Evolutionary conservation across 805 yeast genomes (phyloP), one percentile per base, ranked within the genome.

Genomic region (Kodamaea kaohsiungensis): DNA sequence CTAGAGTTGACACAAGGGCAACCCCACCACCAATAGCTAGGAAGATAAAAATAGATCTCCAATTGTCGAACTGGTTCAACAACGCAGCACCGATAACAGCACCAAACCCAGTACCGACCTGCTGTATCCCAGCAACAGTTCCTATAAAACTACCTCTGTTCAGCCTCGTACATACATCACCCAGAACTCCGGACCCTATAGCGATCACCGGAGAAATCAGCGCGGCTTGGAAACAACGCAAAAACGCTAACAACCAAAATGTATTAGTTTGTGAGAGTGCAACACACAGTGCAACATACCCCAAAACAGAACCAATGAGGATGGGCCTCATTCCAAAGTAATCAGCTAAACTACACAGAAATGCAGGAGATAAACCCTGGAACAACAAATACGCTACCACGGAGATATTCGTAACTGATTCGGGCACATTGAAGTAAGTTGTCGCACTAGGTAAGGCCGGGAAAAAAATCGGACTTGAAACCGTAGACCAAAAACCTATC

Each of bases 11-110:
- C 0, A 72, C 1, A 1, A 79, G 54, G 1, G 83, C 73, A 1
- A 67, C 58, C 2, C 86, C 87, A 25, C 87, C 81, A 5, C 87
- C 83, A 30, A 87, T 83, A 0, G 88, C 84, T 50, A 89, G 68
- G 59, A 91, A 88, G 82, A 90, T 83, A 61, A 88, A 88, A n/a
- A 86, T 81, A 0, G 91, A 82, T 60, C 93, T 76, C 97, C 97
- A 91, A 9, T 62, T 61, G 19, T 49, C 56, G 57, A 67, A 71
- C 18, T 64, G 61, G 39, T 59, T 45, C 16, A 61, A 54, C 6
- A 72, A 61, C n/a, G 83, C 76, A 3, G 82, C 76, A 73, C 89
- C 65, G 12, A 91, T 70, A n/a, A 91, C 69, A 0, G 96, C 90
- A 5, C 96, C 93, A 56, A 90, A 75, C 1, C 89, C 91, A 61